Conservation (phyloP, 1,284 basidiomycete species). For the Tremellales sp. region DNA sequence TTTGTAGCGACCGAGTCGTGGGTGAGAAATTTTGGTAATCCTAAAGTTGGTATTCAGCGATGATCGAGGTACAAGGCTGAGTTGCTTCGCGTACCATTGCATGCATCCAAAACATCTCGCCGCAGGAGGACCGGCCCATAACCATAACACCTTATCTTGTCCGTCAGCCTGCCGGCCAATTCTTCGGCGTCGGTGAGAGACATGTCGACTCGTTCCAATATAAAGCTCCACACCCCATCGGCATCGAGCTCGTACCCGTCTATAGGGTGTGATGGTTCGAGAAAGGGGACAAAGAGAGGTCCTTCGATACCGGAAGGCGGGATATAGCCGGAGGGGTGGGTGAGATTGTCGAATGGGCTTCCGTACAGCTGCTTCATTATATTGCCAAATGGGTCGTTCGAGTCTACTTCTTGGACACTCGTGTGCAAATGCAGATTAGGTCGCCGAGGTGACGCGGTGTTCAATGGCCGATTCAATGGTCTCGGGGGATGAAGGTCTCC, state of each 20-base stretch:
- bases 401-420: too few species aligned
- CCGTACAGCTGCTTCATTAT: too few species aligned
- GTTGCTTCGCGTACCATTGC: too few species aligned
- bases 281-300: slow-evolving; percentile 6
- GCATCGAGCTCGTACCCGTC: slow-evolving; percentile 5
- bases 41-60: too few species aligned
- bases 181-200: slow-evolving; percentile 2
- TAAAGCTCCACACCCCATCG: slow-evolving; percentile 3
- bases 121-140: slow-evolving; percentile 9
- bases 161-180: slow-evolving; percentile 4
- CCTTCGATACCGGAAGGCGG: background rate
- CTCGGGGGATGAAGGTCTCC: slow-evolving; percentile 4
- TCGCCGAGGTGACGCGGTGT: background rate
- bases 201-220: slow-evolving; percentile 5
- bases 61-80: too few species aligned
- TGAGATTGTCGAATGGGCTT: slow-evolving; percentile 3
- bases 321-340: background rate
- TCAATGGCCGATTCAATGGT: slow-evolving; percentile 6
- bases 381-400: too few species aligned
- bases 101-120: slow-evolving; percentile 2
- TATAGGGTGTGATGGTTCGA: slow-evolving; percentile 9
- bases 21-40: too few species aligned
- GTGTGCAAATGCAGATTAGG: too few species aligned
- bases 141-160: slow-evolving; percentile 10
- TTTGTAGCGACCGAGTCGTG: too few species aligned